Evolutionary conservation across 2,329 filamentous ascomycete genomes (phyloP), one percentile per base, ranked within the genome.

Genomic region (Trichoderma polysporum): DNA sequence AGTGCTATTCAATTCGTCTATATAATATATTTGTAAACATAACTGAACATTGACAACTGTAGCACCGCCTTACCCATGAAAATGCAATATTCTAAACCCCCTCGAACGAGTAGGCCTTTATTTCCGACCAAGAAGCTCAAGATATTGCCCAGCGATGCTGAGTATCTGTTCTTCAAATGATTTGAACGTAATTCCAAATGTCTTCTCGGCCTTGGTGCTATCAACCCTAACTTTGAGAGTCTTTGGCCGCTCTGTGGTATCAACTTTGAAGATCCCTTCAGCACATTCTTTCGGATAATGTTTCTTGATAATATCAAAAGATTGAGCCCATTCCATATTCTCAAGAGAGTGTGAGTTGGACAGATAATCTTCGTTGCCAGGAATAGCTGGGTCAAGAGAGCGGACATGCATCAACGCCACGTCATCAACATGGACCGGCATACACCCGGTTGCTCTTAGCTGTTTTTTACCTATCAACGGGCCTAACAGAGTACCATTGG

Each of bases 131-230:
- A 49, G 22, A 19, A 79, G 68, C 56, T 75, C 73, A 8, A 79
- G 66, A 66, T 76, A 79, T 62, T 79, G 77, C 8, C 71, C 73
- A 9, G 75, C 73, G 13, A 77, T 72, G 50, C 72, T 74, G 47
- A 72, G 72, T 9, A 79, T 73, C 57, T 78, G 76, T 67, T 78
- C 76, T 65, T 79, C 76, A 54, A 74, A 78, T 1, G 70, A 68
- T 25, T 70, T 67, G 41, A 78, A 76, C 52, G 72, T 73, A 47
- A 78, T 73, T 0, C 75, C 77, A 66, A 79, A 76, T 2, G 71
- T 70, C 62, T 75, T 68, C 62, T 78, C 75, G 1, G 76, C 76
- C 54, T 71, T 71, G 7, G 70, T 73, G 5, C 73, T 67, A 67
- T 76, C 74, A 25, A 76, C 19, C 4, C 41, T 17, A 8, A 33